Conservation (phyloP, 106 monocot genomes). For the Apostasia ramifera region DNA sequence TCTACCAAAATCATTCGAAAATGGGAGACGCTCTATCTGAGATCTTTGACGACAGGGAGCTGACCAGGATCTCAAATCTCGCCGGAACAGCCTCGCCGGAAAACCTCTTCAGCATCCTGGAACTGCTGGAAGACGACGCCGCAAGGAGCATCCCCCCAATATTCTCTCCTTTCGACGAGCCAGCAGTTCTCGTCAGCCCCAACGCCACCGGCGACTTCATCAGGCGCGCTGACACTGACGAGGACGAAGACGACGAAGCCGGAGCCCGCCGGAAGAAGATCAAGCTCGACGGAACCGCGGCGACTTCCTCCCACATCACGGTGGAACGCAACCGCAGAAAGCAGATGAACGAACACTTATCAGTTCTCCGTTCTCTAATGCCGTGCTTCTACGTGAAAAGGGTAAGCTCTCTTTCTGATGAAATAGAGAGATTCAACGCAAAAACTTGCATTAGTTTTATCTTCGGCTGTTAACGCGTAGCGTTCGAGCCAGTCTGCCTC, state of each 20-base stretch:
- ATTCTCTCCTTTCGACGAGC: conserved; percentile 22
- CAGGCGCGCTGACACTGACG: conserved; percentile 4
- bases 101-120: conserved; percentile 64
- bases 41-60: conserved; percentile 33
- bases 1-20: background rate
- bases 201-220: background rate
- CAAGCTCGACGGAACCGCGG: conserved; percentile 2
- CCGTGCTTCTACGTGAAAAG: conserved; percentile 92
- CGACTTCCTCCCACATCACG: conserved; percentile 48
- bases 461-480: no score
- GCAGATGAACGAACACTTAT: conserved; percentile 85
- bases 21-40: conserved; percentile 39
- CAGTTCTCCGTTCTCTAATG: conserved; percentile 56
- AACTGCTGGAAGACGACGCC: conserved; percentile 27
- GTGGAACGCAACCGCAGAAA: conserved; percentile 91
- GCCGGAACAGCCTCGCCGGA: conserved; percentile 36
- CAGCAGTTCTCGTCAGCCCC: conserved; percentile 1
- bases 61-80: conserved; percentile 11
- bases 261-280: conserved; percentile 32
- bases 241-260: conserved; percentile 18
- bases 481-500: no score
- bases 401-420: conserved; percentile 18
- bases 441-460: no score
- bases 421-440: no score
- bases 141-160: background rate